Conservation (phyloP, 768 basidiomycete genomes). For the Chlorophyllum brunneum region DNA sequence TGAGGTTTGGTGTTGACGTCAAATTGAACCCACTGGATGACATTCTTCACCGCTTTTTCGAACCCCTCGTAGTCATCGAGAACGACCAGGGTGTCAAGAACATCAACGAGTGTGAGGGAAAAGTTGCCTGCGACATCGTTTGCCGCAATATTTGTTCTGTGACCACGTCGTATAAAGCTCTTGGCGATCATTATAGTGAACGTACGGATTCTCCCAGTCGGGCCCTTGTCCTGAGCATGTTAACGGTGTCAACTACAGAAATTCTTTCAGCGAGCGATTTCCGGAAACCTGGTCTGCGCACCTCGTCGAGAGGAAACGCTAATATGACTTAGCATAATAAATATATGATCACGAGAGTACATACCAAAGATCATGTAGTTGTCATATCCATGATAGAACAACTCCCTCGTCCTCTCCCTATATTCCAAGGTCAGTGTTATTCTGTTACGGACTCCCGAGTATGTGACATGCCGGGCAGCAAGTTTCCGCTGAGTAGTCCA, state of each 20-base stretch:
- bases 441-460: not conserved
- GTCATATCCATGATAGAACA: slow-evolving; percentile 90
- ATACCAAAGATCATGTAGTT: slow-evolving; percentile 84
- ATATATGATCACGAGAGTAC: not conserved
- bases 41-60: slow-evolving; percentile 76
- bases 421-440: not conserved
- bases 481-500: slow-evolving; percentile 61
- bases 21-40: slow-evolving; percentile 82
- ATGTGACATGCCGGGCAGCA: slow-evolving; percentile 46
- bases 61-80: slow-evolving; percentile 76
- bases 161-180: slow-evolving; percentile 11
- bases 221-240: slow-evolving; percentile 87
- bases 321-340: slow-evolving; percentile 6
- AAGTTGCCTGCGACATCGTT: slow-evolving; percentile 97
- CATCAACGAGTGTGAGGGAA: slow-evolving; percentile 78
- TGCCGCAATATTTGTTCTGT: slow-evolving; percentile 64
- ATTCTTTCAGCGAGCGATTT: slow-evolving; percentile 6
- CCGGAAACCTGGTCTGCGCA: slow-evolving; percentile 21
- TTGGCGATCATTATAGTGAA: slow-evolving; percentile 12
- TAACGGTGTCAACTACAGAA: slow-evolving; percentile 73
- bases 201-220: slow-evolving; percentile 80
- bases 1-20: slow-evolving; percentile 96
- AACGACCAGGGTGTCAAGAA: slow-evolving; percentile 89
- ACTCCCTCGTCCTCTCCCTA: slow-evolving; percentile 67
- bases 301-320: slow-evolving; percentile 90